phyloP scores from a whole-genome alignment of 345 rosid species.

The Streptanthus diversifolius region DNA sequence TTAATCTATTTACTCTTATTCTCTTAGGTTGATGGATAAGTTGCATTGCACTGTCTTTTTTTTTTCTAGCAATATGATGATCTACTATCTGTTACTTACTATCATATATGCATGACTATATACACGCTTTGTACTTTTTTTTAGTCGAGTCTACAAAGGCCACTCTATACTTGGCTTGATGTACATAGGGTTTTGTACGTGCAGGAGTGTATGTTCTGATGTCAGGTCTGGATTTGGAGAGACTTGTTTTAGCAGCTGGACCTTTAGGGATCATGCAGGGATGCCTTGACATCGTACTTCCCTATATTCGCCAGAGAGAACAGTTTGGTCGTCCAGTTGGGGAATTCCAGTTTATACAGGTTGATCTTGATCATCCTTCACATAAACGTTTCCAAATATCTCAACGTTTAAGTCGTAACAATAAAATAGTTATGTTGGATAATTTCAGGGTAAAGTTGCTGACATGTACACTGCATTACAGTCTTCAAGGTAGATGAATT shows the following conservation, averaged over 20 bases:
- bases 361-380: slow-evolving; percentile 25
- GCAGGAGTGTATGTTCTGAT: slow-evolving; percentile 92
- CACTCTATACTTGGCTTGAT: neutral
- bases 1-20: slow-evolving; percentile 9
- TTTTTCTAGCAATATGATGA: neutral
- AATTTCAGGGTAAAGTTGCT: slow-evolving; percentile 82
- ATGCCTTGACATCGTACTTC: slow-evolving; percentile 89
- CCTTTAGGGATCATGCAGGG: slow-evolving; percentile 98
- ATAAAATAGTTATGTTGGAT: neutral
- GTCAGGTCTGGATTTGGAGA: slow-evolving; percentile 95
- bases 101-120: neutral
- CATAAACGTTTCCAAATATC: neutral
- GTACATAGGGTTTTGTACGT: neutral
- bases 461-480: slow-evolving; percentile 91
- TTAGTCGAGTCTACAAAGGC: neutral
- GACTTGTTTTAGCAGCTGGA: slow-evolving; percentile 90
- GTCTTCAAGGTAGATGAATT: slow-evolving; percentile 63
- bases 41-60: neutral
- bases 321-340: slow-evolving; percentile 94
- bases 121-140: neutral
- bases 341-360: slow-evolving; percentile 94
- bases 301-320: slow-evolving; percentile 71
- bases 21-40: neutral
- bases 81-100: neutral
- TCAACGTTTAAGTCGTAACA: neutral